These are phyloP conservation scores for Vigna unguiculata DNA, from an alignment of 306 rosid species.

Conservation along the genomic window DNA sequence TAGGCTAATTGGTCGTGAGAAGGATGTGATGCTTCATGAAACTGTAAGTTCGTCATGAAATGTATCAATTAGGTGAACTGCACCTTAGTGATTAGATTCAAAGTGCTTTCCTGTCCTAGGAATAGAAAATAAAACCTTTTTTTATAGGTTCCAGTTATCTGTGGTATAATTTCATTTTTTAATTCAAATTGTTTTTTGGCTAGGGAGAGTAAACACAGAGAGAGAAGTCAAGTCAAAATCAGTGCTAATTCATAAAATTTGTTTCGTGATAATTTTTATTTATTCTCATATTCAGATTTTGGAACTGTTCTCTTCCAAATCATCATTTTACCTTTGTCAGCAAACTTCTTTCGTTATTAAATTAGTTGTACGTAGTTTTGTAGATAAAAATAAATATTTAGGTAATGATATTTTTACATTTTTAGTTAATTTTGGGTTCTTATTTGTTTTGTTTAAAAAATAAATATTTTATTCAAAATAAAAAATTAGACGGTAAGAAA, in stretches of 20 bases:
- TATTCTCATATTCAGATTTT: slow-evolving; percentile 41
- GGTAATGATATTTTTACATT: no score
- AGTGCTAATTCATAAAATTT: slow-evolving; percentile 45
- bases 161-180: slow-evolving; percentile 32
- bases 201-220: background rate
- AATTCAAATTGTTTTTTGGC: background rate
- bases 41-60: slow-evolving; percentile 44
- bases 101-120: slow-evolving; percentile 30
- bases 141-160: slow-evolving; percentile 32
- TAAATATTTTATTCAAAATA: no score
- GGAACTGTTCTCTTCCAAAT: slow-evolving; percentile 16
- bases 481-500: no score
- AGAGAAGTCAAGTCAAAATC: slow-evolving; percentile 31
- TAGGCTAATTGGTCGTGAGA: slow-evolving; percentile 41
- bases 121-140: slow-evolving; percentile 24
- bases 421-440: no score
- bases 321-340: background rate
- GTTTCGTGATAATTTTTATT: slow-evolving; percentile 43
- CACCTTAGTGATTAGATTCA: slow-evolving; percentile 40
- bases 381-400: no score
- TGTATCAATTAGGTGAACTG: slow-evolving; percentile 52
- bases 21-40: slow-evolving; percentile 35
- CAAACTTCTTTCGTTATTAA: no score
- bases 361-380: no score
- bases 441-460: no score